A percentile compares a stretch with the other conserved stretches of the same genome.
These are phyloP conservation scores for Theileria annulata DNA, from an alignment of 169 alveolate species.

Conservation along the genomic window DNA sequence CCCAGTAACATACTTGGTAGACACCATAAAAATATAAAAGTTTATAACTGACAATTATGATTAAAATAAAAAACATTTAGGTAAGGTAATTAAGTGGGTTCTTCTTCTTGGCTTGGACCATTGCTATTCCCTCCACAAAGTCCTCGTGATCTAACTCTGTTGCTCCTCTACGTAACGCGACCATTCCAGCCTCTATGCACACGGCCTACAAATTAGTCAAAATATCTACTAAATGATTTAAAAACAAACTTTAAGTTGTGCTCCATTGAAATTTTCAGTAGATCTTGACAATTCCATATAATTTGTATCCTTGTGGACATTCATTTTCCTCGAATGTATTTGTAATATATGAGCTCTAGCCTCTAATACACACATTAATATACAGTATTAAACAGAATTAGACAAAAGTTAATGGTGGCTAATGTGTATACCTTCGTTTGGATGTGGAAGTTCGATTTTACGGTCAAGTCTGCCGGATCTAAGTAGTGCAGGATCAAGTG, in stretches of 20 bases:
- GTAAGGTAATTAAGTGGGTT: conserved; percentile 94
- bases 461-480: conserved; percentile 99
- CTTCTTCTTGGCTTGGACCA: conserved; percentile 97
- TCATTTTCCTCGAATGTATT: conserved; percentile 98
- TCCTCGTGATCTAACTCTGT: conserved; percentile 97
- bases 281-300: conserved; percentile 95
- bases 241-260: conserved; percentile 82
- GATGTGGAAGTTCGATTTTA: conserved; percentile 98
- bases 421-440: conserved; percentile 96
- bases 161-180: conserved; percentile 95
- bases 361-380: conserved; percentile 28
- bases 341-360: conserved; percentile 94
- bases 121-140: conserved; percentile 96
- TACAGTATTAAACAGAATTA: conserved; percentile 30
- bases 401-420: too few relatives aligned
- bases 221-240: neutral
- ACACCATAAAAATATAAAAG: too few relatives aligned
- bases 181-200: conserved; percentile 99
- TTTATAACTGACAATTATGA: neutral
- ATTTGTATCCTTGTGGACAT: conserved; percentile 94
- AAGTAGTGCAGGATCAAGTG: conserved; percentile 97
- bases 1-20: too few relatives aligned
- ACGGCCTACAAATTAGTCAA: conserved; percentile 81
- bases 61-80: conserved; percentile 35
- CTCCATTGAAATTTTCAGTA: conserved; percentile 98